These are phyloP conservation scores for Oryza glumipatula DNA, from an alignment of 176 grass and related monocot genomes.

Conservation along the genomic window DNA sequence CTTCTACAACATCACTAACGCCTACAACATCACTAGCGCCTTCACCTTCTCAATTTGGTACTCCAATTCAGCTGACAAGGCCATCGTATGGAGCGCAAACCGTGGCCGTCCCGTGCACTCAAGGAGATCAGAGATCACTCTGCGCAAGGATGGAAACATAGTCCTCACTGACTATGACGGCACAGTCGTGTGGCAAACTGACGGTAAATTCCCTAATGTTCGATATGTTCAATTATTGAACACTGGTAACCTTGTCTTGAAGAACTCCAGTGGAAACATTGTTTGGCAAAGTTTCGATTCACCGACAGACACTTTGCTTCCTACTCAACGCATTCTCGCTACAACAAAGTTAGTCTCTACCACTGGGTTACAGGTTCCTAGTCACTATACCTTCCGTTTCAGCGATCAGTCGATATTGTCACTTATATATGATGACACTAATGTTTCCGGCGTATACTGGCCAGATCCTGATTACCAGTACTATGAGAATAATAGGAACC, in stretches of 20 bases:
- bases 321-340: conserved; percentile 5
- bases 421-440: conserved; percentile 45
- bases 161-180: conserved; percentile 48
- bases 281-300: conserved; percentile 56
- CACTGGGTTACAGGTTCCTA: conserved; percentile 11
- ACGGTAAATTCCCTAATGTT: background rate
- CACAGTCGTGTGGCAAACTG: conserved; percentile 33
- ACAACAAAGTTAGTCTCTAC: conserved; percentile 40
- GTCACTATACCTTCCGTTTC: conserved; percentile 48
- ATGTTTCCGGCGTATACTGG: conserved; percentile 51
- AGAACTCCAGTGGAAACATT: conserved; percentile 15
- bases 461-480: conserved; percentile 54
- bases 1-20: conserved; percentile 16
- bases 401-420: conserved; percentile 46
- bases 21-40: background rate
- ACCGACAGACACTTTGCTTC: conserved; percentile 46
- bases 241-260: conserved; percentile 48
- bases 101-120: conserved; percentile 40
- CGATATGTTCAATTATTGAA: conserved; percentile 37
- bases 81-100: conserved; percentile 48
- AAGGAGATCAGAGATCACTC: conserved; percentile 29
- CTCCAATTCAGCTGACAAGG: background rate
- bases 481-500: conserved; percentile 44
- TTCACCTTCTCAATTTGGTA: conserved; percentile 59
- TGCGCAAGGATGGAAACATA: conserved; percentile 43